Percentiles rank a stretch among this genome's conserved stretches.
phyloP scores from a whole-genome alignment of 2,329 filamentous ascomycete species.

The Metarhizium guizhouense region DNA sequence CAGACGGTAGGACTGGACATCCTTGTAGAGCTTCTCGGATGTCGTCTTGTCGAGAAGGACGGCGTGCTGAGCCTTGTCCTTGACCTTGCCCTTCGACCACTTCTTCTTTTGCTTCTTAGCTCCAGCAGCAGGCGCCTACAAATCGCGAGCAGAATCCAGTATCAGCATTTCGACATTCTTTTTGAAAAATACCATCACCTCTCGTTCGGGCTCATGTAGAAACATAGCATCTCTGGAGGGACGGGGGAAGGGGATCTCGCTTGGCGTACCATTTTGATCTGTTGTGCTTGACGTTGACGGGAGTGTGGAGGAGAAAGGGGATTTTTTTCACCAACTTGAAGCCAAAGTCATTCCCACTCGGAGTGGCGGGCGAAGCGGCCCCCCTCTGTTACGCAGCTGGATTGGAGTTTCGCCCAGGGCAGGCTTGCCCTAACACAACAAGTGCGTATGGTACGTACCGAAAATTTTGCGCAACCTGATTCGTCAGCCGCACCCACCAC shows the following conservation, averaged over 20 bases:
- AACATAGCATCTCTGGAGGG: background rate
- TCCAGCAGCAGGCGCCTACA: conserved; percentile 35
- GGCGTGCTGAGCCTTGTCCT: conserved; percentile 99
- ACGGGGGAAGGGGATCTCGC: conserved; percentile 2
- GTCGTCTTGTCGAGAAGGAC: conserved; percentile 98
- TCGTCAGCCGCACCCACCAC: conserved; percentile 25
- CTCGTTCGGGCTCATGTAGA: background rate
- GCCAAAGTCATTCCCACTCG: conserved; percentile 18
- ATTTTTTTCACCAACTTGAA: conserved; percentile 16
- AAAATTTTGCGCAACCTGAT: conserved; percentile 22
- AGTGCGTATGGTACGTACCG: conserved; percentile 19
- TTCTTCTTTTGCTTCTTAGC: conserved; percentile 45
- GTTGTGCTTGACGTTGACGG: conserved; percentile 30
- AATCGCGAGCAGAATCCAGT: background rate
- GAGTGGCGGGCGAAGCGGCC: conserved; percentile 12
- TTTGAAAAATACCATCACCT: background rate
- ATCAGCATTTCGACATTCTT: conserved; percentile 13
- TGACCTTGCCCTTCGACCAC: conserved; percentile 63
- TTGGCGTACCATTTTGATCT: conserved; percentile 34
- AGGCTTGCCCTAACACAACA: conserved; percentile 31
- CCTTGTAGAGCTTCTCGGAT: conserved; percentile 98
- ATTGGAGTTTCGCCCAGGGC: conserved; percentile 26
- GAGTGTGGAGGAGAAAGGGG: conserved; percentile 23
- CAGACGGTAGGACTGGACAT: conserved; percentile 99
- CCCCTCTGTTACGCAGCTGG: conserved; percentile 9